phyloP scores from a whole-genome alignment of 495 filamentous ascomycete genomes.

The Neurospora hispaniola region DNA sequence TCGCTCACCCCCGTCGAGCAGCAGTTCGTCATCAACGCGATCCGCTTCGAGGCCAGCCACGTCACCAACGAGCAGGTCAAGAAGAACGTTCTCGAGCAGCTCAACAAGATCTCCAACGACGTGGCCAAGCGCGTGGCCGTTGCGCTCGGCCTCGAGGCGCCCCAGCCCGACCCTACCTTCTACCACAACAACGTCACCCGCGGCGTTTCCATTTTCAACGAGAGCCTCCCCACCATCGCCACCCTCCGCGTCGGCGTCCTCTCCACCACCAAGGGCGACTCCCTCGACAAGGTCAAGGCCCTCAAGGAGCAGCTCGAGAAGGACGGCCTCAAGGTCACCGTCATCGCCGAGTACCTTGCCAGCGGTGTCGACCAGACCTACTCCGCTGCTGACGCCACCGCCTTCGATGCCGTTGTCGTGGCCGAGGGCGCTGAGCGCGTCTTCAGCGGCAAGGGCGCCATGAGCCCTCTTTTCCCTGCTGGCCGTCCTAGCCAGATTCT shows the following conservation, averaged over 20 bases:
- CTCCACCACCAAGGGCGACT: conserved; percentile 27
- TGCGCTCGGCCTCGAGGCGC: conserved; percentile 48
- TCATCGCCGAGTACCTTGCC: conserved; percentile 52
- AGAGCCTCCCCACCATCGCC: conserved; percentile 47
- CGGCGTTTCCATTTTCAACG: conserved; percentile 49
- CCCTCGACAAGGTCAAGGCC: conserved; percentile 35
- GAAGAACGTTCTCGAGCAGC: conserved; percentile 54
- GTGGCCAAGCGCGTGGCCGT: conserved; percentile 55
- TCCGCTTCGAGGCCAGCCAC: conserved; percentile 62
- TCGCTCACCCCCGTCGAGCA: conserved; percentile 59
- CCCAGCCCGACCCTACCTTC: conserved; percentile 48
- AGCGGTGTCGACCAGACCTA: conserved; percentile 59
- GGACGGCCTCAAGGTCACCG: conserved; percentile 42
- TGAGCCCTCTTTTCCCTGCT: conserved; percentile 48
- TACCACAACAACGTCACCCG: conserved; percentile 63
- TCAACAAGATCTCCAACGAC: conserved; percentile 63
- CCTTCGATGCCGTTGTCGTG: conserved; percentile 61
- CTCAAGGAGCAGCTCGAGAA: conserved; percentile 37
- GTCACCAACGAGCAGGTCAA: conserved; percentile 46
- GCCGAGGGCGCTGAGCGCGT: conserved; percentile 46
- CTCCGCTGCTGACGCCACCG: conserved; percentile 54
- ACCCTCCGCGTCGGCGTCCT: conserved; percentile 61
- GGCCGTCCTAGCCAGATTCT: conserved; percentile 57
- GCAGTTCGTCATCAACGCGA: conserved; percentile 68
- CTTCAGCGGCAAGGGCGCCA: conserved; percentile 27